Conservation (phyloP, 768 basidiomycete species). For the Boletus pseudopeckii region DNA sequence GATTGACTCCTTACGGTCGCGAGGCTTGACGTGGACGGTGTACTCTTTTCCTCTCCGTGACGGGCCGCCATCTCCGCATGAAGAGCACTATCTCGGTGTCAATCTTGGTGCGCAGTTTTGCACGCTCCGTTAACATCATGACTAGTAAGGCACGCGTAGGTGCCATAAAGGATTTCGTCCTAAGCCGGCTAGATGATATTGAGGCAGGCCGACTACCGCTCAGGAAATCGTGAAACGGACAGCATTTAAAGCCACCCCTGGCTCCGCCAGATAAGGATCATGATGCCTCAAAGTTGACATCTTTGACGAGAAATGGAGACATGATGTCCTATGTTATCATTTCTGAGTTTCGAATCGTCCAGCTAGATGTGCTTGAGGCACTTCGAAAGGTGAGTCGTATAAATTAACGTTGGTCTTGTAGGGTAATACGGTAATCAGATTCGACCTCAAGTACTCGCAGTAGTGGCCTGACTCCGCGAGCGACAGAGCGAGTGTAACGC, state of each 20-base stretch:
- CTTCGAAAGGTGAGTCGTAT: not conserved
- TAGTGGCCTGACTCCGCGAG: not conserved
- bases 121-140: not conserved
- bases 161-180: not conserved
- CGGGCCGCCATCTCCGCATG: not conserved
- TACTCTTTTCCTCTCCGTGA: constrained; percentile 1
- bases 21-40: not conserved
- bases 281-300: not conserved
- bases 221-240: constrained; percentile 4
- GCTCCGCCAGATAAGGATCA: constrained; percentile 2
- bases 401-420: not conserved
- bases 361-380: not conserved
- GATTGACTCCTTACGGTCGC: not conserved
- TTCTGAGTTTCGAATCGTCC: not conserved
- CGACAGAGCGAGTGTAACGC: not conserved
- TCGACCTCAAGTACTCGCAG: not conserved
- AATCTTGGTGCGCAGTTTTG: constrained; percentile 11
- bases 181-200: constrained; percentile 1
- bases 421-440: not conserved
- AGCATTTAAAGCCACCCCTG: not conserved
- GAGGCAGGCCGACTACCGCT: not conserved
- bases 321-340: not conserved
- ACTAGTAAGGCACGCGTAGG: not conserved
- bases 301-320: not conserved
- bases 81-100: constrained; percentile 12